Evolutionary conservation across 2,329 filamentous ascomycete genomes (phyloP).

Genomic region (Xylariaceae sp.): DNA sequence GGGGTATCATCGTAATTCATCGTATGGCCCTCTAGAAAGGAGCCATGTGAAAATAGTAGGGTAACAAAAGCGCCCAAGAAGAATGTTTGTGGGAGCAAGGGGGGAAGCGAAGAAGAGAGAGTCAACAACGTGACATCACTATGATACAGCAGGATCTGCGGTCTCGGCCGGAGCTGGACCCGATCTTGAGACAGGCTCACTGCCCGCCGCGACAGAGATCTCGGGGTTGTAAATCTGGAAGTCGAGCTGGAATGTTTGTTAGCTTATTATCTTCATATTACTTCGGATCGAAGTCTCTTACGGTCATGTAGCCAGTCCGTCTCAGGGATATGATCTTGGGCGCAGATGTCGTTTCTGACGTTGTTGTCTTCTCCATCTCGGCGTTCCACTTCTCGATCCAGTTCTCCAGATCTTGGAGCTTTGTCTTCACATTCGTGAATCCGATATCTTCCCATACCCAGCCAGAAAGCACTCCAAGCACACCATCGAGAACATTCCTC

Average conservation of each 20-base stretch:
- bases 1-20: conserved; percentile 21
- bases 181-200: conserved; percentile 39
- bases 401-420: conserved; percentile 63
- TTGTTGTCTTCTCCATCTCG: conserved; percentile 55
- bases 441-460: conserved; percentile 95
- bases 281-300: conserved; percentile 37
- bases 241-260: conserved; percentile 52
- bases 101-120: not conserved
- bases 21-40: conserved; percentile 5
- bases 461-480: conserved; percentile 76
- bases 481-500: conserved; percentile 72
- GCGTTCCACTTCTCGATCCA: conserved; percentile 87
- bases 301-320: conserved; percentile 81
- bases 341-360: conserved; percentile 44
- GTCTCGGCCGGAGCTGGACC: conserved; percentile 21
- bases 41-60: conserved; percentile 7
- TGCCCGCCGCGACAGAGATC: conserved; percentile 49
- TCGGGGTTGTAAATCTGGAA: conserved; percentile 78
- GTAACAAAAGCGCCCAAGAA: not conserved
- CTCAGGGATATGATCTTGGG: conserved; percentile 75
- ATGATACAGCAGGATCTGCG: conserved; percentile 5
- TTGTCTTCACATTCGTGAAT: conserved; percentile 66
- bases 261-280: no score
- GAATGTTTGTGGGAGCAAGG: not conserved
- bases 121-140: not conserved